A percentile compares a stretch with the other conserved stretches of the same genome.
phyloP scores from a whole-genome alignment of 805 yeast genomes.

The Lipomyces anomalus region DNA sequence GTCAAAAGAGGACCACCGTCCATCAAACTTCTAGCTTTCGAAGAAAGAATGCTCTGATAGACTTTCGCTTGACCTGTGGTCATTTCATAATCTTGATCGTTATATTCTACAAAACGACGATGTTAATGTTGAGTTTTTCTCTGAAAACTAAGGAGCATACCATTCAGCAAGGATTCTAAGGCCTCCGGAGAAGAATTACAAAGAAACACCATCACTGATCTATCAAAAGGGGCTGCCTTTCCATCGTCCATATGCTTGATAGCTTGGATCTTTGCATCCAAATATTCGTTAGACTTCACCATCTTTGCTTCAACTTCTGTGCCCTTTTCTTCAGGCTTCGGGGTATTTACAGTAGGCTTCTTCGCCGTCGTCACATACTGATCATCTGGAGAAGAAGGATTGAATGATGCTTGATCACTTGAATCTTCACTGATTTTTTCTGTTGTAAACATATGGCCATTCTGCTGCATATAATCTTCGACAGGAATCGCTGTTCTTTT shows the following conservation, averaged over 20 bases:
- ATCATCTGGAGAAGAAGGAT: background rate
- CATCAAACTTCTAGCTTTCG: conserved; percentile 20
- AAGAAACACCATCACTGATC: background rate
- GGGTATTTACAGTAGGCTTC: background rate
- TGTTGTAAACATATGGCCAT: background rate
- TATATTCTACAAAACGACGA: conserved; percentile 15
- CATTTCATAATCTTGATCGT: conserved; percentile 24
- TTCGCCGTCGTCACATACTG: background rate
- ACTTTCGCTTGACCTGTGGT: conserved; percentile 23
- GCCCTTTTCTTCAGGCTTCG: background rate
- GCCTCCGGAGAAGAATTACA: background rate
- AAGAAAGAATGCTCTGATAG: conserved; percentile 23
- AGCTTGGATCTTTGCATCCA: background rate
- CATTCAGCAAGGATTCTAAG: background rate
- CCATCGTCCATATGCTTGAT: background rate
- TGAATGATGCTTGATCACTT: background rate
- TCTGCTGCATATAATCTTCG: background rate
- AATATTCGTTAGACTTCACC: background rate
- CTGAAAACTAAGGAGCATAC: too few relatives aligned
- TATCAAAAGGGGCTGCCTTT: background rate
- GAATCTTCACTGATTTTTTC: too few relatives aligned
- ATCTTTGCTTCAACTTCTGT: background rate
- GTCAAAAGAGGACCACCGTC: conserved; percentile 40
- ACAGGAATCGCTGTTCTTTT: conserved; percentile 3
- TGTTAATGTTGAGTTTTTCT: too few relatives aligned